Conservation (phyloP, 257 asterid species). For the Fraxinus cuspidata region DNA sequence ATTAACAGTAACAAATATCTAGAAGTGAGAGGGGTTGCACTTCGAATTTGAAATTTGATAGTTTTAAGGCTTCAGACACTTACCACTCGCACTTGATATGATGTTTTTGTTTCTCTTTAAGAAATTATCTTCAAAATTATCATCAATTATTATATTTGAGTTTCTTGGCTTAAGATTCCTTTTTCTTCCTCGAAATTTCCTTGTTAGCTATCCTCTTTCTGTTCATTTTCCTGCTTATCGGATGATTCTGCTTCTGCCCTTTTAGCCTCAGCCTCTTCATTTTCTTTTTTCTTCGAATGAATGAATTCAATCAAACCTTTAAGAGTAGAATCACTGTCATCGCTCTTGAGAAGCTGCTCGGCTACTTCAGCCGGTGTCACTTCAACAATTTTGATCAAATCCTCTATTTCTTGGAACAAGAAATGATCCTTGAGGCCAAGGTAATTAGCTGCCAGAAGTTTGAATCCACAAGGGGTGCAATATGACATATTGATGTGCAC, state of each 20-base stretch:
- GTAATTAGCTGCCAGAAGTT: constrained; percentile 54
- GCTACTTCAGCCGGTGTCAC: constrained; percentile 77
- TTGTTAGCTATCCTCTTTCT: constrained; percentile 11
- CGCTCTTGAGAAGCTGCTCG: constrained; percentile 61
- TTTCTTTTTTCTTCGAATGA: constrained; percentile 32
- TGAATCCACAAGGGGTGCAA: constrained; percentile 60
- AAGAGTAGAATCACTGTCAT: constrained; percentile 46
- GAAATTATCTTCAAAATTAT: too few species aligned
- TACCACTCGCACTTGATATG: too few species aligned
- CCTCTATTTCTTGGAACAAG: constrained; percentile 50
- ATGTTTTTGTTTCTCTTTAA: too few species aligned
- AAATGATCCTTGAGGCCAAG: constrained; percentile 44
- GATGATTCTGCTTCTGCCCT: constrained; percentile 16
- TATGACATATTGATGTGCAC: constrained; percentile 71
- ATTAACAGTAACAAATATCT: too few species aligned
- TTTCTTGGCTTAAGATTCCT: background rate
- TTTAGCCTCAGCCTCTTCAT: constrained; percentile 26
- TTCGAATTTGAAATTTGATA: too few species aligned
- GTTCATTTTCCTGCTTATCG: background rate
- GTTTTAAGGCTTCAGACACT: too few species aligned
- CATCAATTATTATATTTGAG: too few species aligned
- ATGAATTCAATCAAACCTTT: constrained; percentile 50
- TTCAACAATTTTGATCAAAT: constrained; percentile 32
- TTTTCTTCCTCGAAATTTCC: constrained; percentile 1
- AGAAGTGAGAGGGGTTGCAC: too few species aligned